Evolutionary conservation across 352 stramenopile species (phyloP), one percentile per base, ranked within the genome.

Genomic region (Phytophthora aleatoria): DNA sequence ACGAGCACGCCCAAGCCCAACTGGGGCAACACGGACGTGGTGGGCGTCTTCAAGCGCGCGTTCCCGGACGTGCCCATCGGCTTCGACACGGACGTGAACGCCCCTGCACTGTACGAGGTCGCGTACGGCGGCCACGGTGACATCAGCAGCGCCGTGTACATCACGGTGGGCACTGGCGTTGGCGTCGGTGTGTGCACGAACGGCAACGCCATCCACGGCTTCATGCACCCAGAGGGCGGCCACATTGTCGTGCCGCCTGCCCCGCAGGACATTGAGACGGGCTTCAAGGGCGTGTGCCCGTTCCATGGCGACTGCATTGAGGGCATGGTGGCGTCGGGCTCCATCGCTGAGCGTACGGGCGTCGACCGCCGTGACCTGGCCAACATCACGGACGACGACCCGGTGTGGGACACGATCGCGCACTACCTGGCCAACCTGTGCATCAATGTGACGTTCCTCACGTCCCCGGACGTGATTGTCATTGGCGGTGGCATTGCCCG

Each of bases 41-140:
- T 90, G 39, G 76, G 83, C 16, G 77, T 81, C 51, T 87, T 97
- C 57, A 69, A 90, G 67, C 81, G 84, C 52, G 83, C 76, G 35
- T 95, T 92, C 67, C 85, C 83, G 11, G 73, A 54, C 44, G 71
- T 90, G 16, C 81, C 87, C 11, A 85, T 98, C 6, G 82, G 81
- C 52, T 98, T 99, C 71, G 97, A 99, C 67, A 99, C 97, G 36
- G 97, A 99, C 73, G 97, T 99, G 50, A 99, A 99, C 80, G 97
- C 96, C 15, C 97, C 97, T 0, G 97, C 97, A 11, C 76, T 98
- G 26, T 97, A 97, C 54, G 97, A 99, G 69, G 97, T 94, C 66
- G 76, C 67, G 6, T 79, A 92, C 68, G 81, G 85, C n/a, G 78
- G 82, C 60, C 87, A 96, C 76, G 80, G 84, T 27, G 64, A 87